Evolutionary conservation across 768 basidiomycete genomes (phyloP).

Genomic region (Hygrocybe punicea): DNA sequence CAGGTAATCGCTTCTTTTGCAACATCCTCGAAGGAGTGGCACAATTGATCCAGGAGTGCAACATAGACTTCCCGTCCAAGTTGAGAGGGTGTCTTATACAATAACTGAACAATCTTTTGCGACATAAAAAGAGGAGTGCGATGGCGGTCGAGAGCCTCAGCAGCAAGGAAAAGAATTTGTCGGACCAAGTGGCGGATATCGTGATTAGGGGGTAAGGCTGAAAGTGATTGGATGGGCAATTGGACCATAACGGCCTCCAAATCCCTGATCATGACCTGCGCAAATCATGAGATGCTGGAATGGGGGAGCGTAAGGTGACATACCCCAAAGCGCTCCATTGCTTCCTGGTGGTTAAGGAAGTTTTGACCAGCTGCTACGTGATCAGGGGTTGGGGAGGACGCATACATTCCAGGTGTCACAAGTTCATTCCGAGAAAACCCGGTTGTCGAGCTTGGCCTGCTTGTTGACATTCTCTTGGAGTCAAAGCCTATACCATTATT

Average conservation of each 20-base stretch:
- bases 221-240: conserved; percentile 66
- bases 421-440: conserved; percentile 45
- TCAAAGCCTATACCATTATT: conserved; percentile 44
- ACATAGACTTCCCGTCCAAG: conserved; percentile 94
- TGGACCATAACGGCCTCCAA: conserved; percentile 78
- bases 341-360: conserved; percentile 69
- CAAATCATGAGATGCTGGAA: background rate
- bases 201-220: conserved; percentile 73
- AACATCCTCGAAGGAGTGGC: conserved; percentile 85
- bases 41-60: conserved; percentile 81
- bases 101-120: conserved; percentile 91
- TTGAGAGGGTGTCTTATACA: conserved; percentile 85
- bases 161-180: conserved; percentile 79
- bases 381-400: conserved; percentile 64
- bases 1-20: conserved; percentile 96
- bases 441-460: conserved; percentile 68
- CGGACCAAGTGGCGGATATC: conserved; percentile 83
- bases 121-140: conserved; percentile 90
- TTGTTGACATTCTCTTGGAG: conserved; percentile 52
- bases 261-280: conserved; percentile 52
- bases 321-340: conserved; percentile 85
- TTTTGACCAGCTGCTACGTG: conserved; percentile 38
- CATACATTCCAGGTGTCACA: conserved; percentile 43
- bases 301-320: conserved; percentile 25
- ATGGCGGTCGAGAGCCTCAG: conserved; percentile 71